phyloP scores from a whole-genome alignment of 306 rosid species.

The Pyrus bretschneideri region DNA sequence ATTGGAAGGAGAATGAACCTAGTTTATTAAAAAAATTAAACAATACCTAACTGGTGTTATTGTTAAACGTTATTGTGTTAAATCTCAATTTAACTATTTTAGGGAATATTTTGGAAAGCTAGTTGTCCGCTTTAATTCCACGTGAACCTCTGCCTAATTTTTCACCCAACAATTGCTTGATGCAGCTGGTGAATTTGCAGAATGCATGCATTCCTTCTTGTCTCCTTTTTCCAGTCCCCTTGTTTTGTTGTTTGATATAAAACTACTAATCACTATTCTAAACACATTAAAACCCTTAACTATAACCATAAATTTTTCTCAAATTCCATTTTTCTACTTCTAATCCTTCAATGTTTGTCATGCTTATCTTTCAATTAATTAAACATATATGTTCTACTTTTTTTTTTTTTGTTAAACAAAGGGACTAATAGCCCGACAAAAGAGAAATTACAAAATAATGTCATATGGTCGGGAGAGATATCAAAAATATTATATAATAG shows the following conservation, averaged over 20 bases:
- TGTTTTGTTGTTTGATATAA: background rate
- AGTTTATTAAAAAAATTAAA: background rate
- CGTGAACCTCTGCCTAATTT: conserved; percentile 7
- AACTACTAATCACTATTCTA: background rate
- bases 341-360: background rate
- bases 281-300: background rate
- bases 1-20: background rate
- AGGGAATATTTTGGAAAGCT: conserved; percentile 39
- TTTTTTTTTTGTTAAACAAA: too few relatives aligned
- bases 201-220: background rate
- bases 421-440: too few relatives aligned
- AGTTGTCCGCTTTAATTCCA: conserved; percentile 22
- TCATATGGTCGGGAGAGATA: too few relatives aligned
- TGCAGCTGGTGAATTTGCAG: conserved; percentile 1
- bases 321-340: background rate
- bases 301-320: background rate
- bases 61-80: background rate
- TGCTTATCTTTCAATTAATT: background rate
- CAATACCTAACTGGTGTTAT: background rate
- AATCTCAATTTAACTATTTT: background rate
- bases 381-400: too few relatives aligned
- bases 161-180: background rate
- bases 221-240: background rate
- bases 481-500: too few relatives aligned
- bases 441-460: too few relatives aligned